Evolutionary conservation across 345 rosid genomes (phyloP), one percentile per base, ranked within the genome.

Genomic region (Eucalyptus curtisii): DNA sequence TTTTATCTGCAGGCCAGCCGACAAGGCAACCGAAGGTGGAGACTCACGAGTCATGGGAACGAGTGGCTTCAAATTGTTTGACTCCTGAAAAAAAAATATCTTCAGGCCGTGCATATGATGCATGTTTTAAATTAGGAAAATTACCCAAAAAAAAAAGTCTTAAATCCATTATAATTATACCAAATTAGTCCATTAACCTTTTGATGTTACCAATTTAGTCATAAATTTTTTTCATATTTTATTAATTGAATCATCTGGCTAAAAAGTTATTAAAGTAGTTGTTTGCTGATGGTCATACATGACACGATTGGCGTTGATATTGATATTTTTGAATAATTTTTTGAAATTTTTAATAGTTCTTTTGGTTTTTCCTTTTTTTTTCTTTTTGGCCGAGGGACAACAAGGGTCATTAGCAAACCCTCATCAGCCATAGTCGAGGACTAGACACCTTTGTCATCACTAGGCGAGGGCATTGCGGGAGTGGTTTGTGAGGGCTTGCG

Each of bases 291-390:
- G 10, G 1, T 55, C 12, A 1, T 55, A 9, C 30, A 55, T 55
- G 30, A 22, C 6, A 55, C 1, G 4, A 3, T 24, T 55, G 1
- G 13, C 1, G 3, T 0, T 55, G 3, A 55, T 22, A 1, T 24
- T 9, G 6, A 55, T 55, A 24, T 55, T 10, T 55, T 55, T 22
- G 3, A 55, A 24, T 55, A 22, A 22, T 9, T 8, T 20, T 55
- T 22, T 2, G 13, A 24, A 55, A 55, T 8, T 24, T 55, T 24
- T 9, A 55, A 55, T 55, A 8, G 5, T 10, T 4, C 12, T 55
- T 55, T 55, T 55, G 3, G 1, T 55, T 22, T 55, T 55, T 10
- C 6, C 24, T 50, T 17, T 50, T 8, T 50, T 55, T 55, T 24
- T 6, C 24, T 55, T 55, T 55, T 10, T 13, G 61, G 30, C 30